Evolutionary conservation across 1,139 yeast species (phyloP).

Genomic region (Debaryomycetaceae sp.): DNA sequence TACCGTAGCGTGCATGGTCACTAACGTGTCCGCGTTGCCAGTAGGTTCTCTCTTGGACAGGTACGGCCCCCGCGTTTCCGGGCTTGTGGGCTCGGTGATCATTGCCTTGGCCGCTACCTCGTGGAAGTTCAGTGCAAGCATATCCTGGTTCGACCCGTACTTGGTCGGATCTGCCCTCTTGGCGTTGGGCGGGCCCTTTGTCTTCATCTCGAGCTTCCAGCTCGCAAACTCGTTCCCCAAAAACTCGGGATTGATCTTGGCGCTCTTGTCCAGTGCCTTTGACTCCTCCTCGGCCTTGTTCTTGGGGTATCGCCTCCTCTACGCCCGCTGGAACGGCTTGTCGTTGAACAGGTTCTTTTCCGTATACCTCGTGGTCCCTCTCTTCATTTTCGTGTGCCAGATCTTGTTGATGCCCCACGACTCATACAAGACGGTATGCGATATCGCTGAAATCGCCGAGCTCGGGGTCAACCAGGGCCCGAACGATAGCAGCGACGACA

Average conservation of each 20-base stretch:
- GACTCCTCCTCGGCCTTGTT: conserved; percentile 72
- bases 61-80: conserved; percentile 73
- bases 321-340: conserved; percentile 30
- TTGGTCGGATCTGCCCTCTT: conserved; percentile 53
- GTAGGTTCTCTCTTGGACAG: conserved; percentile 72
- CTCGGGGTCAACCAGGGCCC: conserved; percentile 63
- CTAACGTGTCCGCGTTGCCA: conserved; percentile 73
- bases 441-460: conserved; percentile 55
- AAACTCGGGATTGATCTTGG: conserved; percentile 60
- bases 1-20: conserved; percentile 76
- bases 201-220: conserved; percentile 71
- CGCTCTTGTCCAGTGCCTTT: conserved; percentile 66
- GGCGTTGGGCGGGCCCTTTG: conserved; percentile 77
- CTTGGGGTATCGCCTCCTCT: conserved; percentile 52
- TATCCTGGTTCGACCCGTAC: conserved; percentile 43
- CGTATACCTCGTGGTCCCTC: conserved; percentile 58
- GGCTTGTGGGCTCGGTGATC: conserved; percentile 57
- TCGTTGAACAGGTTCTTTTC: conserved; percentile 48
- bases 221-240: conserved; percentile 64
- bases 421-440: conserved; percentile 63
- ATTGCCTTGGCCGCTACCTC: conserved; percentile 42
- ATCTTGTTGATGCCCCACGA: conserved; percentile 66
- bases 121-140: conserved; percentile 25
- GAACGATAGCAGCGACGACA: conserved; percentile 25
- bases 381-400: conserved; percentile 65